These are phyloP conservation scores for Saccharomyces paradoxus DNA, from an alignment of 805 yeast genomes.

Conservation along the genomic window DNA sequence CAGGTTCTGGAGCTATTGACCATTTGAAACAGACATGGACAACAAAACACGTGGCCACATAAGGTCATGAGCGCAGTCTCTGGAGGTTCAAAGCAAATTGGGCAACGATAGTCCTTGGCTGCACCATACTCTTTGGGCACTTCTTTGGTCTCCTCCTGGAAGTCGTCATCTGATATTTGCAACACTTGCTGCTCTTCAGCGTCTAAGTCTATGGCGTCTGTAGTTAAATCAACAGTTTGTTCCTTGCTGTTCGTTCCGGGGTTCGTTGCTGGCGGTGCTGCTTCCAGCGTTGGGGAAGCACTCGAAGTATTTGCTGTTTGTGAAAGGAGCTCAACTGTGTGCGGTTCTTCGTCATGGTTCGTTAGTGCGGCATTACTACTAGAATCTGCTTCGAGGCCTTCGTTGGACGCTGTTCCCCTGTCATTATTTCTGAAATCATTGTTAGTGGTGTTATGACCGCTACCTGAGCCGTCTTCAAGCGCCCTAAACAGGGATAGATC, in stretches of 20 bases:
- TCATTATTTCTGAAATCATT: neutral
- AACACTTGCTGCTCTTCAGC: constrained; percentile 33
- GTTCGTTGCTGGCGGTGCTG: neutral
- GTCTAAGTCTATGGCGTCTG: constrained; percentile 14
- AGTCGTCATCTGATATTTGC: constrained; percentile 34
- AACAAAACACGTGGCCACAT: constrained; percentile 54
- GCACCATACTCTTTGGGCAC: constrained; percentile 22
- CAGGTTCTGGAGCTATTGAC: constrained; percentile 39
- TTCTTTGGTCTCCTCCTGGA: constrained; percentile 8
- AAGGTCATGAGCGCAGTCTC: constrained; percentile 40
- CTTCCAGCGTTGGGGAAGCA: neutral
- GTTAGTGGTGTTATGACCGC: neutral
- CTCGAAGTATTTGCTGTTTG: neutral
- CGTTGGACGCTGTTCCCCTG: neutral
- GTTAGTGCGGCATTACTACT: constrained; percentile 4
- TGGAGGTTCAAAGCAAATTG: constrained; percentile 50
- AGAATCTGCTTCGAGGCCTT: neutral
- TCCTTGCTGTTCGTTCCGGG: neutral
- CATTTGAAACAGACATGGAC: constrained; percentile 43
- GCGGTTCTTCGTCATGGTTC: constrained; percentile 1
- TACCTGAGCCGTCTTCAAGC: constrained; percentile 5
- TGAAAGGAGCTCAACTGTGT: constrained; percentile 2
- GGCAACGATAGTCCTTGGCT: constrained; percentile 37
- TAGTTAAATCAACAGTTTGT: neutral
- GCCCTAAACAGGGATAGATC: constrained; percentile 8